Evolutionary conservation across 495 filamentous ascomycete species (phyloP).

Genomic region (Penicillium taxi): DNA sequence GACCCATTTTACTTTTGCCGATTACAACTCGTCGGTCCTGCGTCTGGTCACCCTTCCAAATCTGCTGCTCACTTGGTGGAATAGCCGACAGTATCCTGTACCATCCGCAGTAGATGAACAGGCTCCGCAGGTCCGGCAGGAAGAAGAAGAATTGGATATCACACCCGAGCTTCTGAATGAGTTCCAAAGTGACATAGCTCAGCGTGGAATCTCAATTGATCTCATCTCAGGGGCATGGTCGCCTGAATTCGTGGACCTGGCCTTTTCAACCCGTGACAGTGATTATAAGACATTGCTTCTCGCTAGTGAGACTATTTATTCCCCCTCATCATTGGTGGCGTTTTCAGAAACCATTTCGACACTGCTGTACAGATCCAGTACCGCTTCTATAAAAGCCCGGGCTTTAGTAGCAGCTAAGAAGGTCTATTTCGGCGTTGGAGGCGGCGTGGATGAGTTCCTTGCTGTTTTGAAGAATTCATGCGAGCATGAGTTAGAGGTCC

Average conservation of each 20-base stretch:
- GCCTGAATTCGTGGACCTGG: constrained; percentile 52
- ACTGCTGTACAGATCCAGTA: constrained; percentile 50
- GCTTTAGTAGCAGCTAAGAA: constrained; percentile 86
- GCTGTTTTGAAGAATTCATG: constrained; percentile 48
- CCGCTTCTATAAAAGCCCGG: constrained; percentile 33
- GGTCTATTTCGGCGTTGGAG: constrained; percentile 95
- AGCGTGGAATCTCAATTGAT: constrained; percentile 50
- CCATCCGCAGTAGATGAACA: constrained; percentile 10
- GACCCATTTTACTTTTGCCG: constrained; percentile 65
- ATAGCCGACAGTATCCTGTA: constrained; percentile 15
- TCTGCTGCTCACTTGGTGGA: constrained; percentile 70
- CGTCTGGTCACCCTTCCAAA: constrained; percentile 85
- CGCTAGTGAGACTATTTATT: constrained; percentile 94
- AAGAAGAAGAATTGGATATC: constrained; percentile 68
- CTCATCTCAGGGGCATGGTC: constrained; percentile 87
- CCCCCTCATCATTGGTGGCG: constrained; percentile 58
- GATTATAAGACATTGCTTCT: constrained; percentile 49
- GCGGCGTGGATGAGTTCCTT: constrained; percentile 84
- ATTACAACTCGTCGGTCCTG: constrained; percentile 85
- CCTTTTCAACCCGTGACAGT: constrained; percentile 24
- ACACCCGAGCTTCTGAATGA: constrained; percentile 50
- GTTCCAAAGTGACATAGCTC: constrained; percentile 53
- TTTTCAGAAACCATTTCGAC: constrained; percentile 68
- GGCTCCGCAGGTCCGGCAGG: constrained; percentile 3
- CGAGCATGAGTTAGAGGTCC: constrained; percentile 49